Percentiles rank a stretch among this genome's conserved stretches.
Conservation (phyloP, 176 grass and related monocot species). For the Triticum timopheevii region DNA sequence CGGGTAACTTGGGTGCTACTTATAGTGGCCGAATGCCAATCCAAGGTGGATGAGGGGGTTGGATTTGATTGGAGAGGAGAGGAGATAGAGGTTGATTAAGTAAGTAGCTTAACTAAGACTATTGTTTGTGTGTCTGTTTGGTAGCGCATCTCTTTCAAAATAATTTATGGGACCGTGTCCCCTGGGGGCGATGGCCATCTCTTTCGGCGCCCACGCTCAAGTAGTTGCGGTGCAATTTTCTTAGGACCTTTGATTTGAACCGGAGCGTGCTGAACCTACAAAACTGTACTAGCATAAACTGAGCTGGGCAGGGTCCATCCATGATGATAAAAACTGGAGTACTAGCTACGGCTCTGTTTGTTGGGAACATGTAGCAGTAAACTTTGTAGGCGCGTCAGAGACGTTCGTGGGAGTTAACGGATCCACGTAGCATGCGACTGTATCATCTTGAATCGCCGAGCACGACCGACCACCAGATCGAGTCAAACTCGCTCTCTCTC, state of each 20-base stretch:
- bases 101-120: constrained; percentile 1
- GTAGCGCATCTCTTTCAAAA: constrained; percentile 32
- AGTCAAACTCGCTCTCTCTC: not conserved
- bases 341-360: not conserved
- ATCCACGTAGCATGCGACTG: constrained; percentile 7
- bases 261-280: not conserved
- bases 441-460: not conserved
- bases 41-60: not conserved
- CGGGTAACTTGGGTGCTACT: not conserved
- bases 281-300: not conserved
- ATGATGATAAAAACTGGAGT: too few species aligned
- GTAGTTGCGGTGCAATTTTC: not conserved
- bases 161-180: constrained; percentile 37
- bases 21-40: constrained; percentile 11
- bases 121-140: constrained; percentile 6
- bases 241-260: not conserved
- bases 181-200: not conserved
- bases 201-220: constrained; percentile 29
- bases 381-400: not conserved
- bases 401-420: not conserved
- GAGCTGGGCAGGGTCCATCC: not conserved
- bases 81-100: not conserved
- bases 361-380: not conserved
- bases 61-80: not conserved
- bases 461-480: not conserved